Base-by-base conservation (phyloP, 139 green algal species). In the Chlamydomonas incerta region DNA sequence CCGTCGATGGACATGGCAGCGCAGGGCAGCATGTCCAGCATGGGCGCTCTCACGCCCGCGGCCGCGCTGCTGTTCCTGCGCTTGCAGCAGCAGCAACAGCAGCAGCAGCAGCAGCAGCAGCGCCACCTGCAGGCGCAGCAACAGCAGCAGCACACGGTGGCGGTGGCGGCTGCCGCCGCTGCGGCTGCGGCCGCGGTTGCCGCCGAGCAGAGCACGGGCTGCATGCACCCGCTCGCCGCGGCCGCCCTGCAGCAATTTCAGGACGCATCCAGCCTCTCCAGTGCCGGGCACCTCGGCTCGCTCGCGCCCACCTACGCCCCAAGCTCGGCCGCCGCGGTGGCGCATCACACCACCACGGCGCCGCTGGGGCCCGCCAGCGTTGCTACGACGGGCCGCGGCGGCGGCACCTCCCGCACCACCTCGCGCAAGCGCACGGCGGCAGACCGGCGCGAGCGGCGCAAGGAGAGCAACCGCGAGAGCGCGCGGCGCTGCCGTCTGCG, bases 391-490 rank as follows among this genome's bases (percentile, higher is more conserved):
- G 31, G 14, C n/a, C n/a, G 66, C 17, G 31, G 15, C n/a, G 66
- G 66, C 31, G n/a, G 31, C 31, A 13, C 26, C 66, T 13, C 17
- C 31, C 13, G 66, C 66, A 26, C 31, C 66, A n/a, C n/a, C 31
- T 23, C 31, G 6, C 10, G 76, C 6, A 66, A 31, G 28, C 41
- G 76, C 23, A 65, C 37, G 14, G 2, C 37, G 66, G 50, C 31
- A 31, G 66, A 83, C 18, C 65, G 66, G 47, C 65, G 79, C 35
- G 66, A 85, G 65, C 46, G 66, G 65, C 79, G 79, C 79, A 85
- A 85, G 67, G 79, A 85, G 79, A 85, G 79, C 67, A 85, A 85
- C 63, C 79, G 79, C 29, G 79, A 75, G 79, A 85, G 79, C 47
- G 79, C 79, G 10, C 65, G 79, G 47, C 79, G 79, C 9, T 85